A percentile compares a stretch with the other conserved stretches of the same genome.
phyloP scores from a whole-genome alignment of 202 grass and related monocot genomes.

The Elaeis oleifera region DNA sequence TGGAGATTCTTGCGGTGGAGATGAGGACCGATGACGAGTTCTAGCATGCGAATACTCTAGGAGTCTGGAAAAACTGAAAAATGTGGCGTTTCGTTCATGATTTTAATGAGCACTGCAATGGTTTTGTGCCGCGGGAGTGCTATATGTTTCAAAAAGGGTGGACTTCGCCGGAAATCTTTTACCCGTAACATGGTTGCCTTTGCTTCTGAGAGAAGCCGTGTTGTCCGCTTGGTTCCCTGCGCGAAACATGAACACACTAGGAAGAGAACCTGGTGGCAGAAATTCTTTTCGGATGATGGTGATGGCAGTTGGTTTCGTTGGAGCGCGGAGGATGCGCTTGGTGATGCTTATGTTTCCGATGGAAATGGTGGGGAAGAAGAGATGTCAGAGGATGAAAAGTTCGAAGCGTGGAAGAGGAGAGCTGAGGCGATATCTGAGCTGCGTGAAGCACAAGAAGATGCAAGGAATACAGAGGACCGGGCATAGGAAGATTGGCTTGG shows the following conservation, averaged over 20 bases:
- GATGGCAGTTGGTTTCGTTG: conserved; percentile 43
- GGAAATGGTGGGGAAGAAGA: conserved; percentile 16
- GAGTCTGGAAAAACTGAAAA: conserved; percentile 28
- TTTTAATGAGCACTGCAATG: conserved; percentile 59
- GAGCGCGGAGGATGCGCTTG: conserved; percentile 37
- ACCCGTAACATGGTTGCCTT: conserved; percentile 35
- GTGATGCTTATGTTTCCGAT: conserved; percentile 13
- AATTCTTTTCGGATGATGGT: conserved; percentile 42
- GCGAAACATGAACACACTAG: conserved; percentile 35
- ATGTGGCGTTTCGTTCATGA: conserved; percentile 55
- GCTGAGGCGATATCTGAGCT: conserved; percentile 87
- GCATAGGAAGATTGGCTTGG: conserved; percentile 79
- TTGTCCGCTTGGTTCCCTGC: conserved; percentile 28
- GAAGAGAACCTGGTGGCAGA: conserved; percentile 66
- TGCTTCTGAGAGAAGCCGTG: conserved; percentile 32
- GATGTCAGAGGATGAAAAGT: conserved; percentile 58
- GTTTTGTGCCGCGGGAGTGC: conserved; percentile 32
- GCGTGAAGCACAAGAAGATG: conserved; percentile 55
- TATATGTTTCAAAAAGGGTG: conserved; percentile 16
- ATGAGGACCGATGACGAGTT: too few relatives aligned
- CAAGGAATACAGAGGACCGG: conserved; percentile 40
- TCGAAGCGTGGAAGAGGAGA: conserved; percentile 72
- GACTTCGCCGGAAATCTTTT: conserved; percentile 16
- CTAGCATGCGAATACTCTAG: conserved; percentile 16
- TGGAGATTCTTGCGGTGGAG: too few relatives aligned